phyloP scores from a whole-genome alignment of 2,329 filamentous ascomycete species.

The Penicillium expansum region DNA sequence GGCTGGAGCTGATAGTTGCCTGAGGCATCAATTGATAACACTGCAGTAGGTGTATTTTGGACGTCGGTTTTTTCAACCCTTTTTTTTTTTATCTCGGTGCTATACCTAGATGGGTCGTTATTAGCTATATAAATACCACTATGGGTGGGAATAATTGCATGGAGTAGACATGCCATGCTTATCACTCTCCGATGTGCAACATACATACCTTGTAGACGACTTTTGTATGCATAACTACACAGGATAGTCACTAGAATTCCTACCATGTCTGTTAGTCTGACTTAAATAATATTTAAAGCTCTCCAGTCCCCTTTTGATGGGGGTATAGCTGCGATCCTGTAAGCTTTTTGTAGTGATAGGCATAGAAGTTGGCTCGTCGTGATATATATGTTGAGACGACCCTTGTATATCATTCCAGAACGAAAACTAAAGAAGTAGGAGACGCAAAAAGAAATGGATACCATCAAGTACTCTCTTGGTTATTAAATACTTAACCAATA shows the following conservation, averaged over 20 bases:
- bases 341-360: not conserved
- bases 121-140: not conserved
- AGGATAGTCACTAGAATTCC: not conserved
- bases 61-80: no score
- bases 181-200: not conserved
- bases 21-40: conserved; percentile 11
- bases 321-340: not conserved
- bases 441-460: no score
- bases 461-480: no score
- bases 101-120: not conserved
- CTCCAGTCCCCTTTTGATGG: not conserved
- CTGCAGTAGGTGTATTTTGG: no score
- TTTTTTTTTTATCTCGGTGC: no score
- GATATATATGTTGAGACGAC: not conserved
- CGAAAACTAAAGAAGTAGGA: not conserved
- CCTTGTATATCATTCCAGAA: not conserved
- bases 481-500: not conserved
- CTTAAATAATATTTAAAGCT: not conserved
- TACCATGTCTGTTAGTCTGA: not conserved
- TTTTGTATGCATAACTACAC: not conserved
- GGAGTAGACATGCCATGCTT: not conserved
- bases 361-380: not conserved
- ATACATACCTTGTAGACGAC: no score
- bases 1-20: conserved; percentile 7
- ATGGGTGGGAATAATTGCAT: not conserved